Percentiles rank a stretch among this genome's conserved stretches.
These are phyloP conservation scores for Stachybotrys chlorohalonatus DNA, from an alignment of 2,329 filamentous ascomycete genomes.

Conservation along the genomic window DNA sequence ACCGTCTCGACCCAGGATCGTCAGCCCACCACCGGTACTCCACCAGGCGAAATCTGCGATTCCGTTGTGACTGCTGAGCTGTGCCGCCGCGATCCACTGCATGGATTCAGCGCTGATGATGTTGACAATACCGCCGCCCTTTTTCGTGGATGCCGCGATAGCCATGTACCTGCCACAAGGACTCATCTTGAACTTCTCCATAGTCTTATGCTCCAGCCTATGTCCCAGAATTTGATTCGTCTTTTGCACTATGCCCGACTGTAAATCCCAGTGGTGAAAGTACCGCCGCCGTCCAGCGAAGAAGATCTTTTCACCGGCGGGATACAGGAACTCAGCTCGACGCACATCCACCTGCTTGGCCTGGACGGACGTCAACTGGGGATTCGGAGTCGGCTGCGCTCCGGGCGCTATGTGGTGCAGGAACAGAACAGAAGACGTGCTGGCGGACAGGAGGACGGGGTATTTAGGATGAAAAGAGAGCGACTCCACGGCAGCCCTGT, in stretches of 20 bases:
- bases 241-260: slow-evolving; percentile 74
- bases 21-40: slow-evolving; percentile 72
- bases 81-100: slow-evolving; percentile 79
- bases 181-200: slow-evolving; percentile 84
- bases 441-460: slow-evolving; percentile 83
- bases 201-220: slow-evolving; percentile 72
- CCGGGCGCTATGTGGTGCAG: slow-evolving; percentile 80
- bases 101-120: slow-evolving; percentile 69
- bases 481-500: slow-evolving; percentile 71
- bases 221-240: slow-evolving; percentile 67
- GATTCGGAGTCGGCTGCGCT: slow-evolving; percentile 71
- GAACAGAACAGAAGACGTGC: slow-evolving; percentile 74
- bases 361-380: slow-evolving; percentile 82
- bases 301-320: slow-evolving; percentile 69
- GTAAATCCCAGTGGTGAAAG: slow-evolving; percentile 91
- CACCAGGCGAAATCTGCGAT: slow-evolving; percentile 93
- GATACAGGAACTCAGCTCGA: slow-evolving; percentile 70
- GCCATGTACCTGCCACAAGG: slow-evolving; percentile 83
- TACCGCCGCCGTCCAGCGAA: slow-evolving; percentile 81
- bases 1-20: slow-evolving; percentile 75
- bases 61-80: slow-evolving; percentile 73
- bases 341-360: slow-evolving; percentile 76
- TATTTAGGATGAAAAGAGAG: slow-evolving; percentile 85
- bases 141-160: slow-evolving; percentile 67
- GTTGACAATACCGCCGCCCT: slow-evolving; percentile 83